Evolutionary conservation across 2,329 filamentous ascomycete species (phyloP).

Genomic region (Thielaviopsis ethacetica): DNA sequence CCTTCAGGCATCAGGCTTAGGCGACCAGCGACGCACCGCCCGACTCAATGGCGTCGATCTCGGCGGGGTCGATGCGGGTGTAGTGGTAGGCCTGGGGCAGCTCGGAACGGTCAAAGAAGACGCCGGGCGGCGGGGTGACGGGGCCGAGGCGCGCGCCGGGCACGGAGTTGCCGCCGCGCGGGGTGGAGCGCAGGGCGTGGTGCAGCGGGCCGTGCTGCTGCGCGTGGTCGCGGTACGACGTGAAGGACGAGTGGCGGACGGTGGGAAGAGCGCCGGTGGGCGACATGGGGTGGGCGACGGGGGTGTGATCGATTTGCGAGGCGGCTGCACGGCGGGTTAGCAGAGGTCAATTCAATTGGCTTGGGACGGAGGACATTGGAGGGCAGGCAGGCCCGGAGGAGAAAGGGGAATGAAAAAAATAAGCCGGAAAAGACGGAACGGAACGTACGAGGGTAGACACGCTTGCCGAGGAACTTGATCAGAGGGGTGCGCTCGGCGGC

Average conservation of each 20-base stretch:
- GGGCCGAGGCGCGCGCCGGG: slow-evolving; percentile 57
- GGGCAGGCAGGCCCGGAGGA: neutral
- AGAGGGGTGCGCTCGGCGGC: slow-evolving; percentile 43
- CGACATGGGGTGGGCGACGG: slow-evolving; percentile 56
- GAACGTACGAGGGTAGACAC: slow-evolving; percentile 38
- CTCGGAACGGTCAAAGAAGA: slow-evolving; percentile 79
- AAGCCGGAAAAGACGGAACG: neutral
- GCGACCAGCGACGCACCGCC: slow-evolving; percentile 51
- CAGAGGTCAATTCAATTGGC: slow-evolving; percentile 17
- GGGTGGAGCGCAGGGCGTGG: slow-evolving; percentile 31
- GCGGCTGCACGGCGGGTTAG: slow-evolving; percentile 32
- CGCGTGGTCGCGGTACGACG: slow-evolving; percentile 60
- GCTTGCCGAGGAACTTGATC: slow-evolving; percentile 46
- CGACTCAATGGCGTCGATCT: slow-evolving; percentile 93
- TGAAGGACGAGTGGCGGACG: slow-evolving; percentile 46
- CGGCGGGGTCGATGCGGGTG: slow-evolving; percentile 53
- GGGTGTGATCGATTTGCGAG: slow-evolving; percentile 48
- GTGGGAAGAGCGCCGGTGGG: slow-evolving; percentile 47
- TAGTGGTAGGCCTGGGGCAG: slow-evolving; percentile 73
- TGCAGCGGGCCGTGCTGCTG: slow-evolving; percentile 63
- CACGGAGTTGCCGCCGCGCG: slow-evolving; percentile 36
- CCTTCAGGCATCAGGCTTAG: neutral
- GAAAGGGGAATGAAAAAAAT: neutral
- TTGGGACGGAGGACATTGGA: neutral
- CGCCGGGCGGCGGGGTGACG: slow-evolving; percentile 51